Percentiles rank a stretch among this genome's conserved stretches.
Evolutionary conservation across 371 early-diverging fungal species (phyloP).

Genomic region (Parasitella parasitica): DNA sequence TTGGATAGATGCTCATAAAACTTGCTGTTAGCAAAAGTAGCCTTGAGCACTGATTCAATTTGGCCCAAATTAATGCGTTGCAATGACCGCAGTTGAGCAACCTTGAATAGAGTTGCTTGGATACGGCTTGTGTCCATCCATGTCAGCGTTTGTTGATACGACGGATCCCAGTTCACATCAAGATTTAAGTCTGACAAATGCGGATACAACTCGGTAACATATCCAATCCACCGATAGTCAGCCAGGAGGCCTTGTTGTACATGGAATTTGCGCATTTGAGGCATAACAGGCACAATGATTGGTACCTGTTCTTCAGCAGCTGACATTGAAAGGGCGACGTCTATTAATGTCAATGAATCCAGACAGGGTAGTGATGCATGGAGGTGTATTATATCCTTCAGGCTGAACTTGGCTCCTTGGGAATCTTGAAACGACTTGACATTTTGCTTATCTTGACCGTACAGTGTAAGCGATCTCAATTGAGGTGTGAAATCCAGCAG

Average conservation of each 20-base stretch:
- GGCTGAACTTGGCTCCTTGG: neutral
- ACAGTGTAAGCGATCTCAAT: neutral
- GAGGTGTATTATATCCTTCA: neutral
- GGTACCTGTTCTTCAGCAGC: neutral
- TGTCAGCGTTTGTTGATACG: neutral
- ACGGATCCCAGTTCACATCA: neutral
- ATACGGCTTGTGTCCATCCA: neutral
- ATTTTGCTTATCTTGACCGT: neutral
- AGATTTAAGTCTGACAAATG: neutral
- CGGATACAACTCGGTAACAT: conserved; percentile 1
- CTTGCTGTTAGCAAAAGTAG: neutral
- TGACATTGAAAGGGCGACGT: neutral
- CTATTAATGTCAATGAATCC: neutral
- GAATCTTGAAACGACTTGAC: neutral
- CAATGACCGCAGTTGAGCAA: neutral
- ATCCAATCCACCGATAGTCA: neutral
- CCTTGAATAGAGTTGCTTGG: neutral
- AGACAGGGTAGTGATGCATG: neutral
- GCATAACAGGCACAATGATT: neutral
- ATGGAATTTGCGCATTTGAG: neutral
- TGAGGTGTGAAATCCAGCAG: neutral
- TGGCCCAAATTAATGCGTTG: neutral
- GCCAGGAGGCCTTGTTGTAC: neutral
- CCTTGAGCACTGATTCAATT: neutral
- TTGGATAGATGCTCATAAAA: neutral